phyloP scores from a whole-genome alignment of 176 grass and related monocot genomes.

The Typha latifolia region DNA sequence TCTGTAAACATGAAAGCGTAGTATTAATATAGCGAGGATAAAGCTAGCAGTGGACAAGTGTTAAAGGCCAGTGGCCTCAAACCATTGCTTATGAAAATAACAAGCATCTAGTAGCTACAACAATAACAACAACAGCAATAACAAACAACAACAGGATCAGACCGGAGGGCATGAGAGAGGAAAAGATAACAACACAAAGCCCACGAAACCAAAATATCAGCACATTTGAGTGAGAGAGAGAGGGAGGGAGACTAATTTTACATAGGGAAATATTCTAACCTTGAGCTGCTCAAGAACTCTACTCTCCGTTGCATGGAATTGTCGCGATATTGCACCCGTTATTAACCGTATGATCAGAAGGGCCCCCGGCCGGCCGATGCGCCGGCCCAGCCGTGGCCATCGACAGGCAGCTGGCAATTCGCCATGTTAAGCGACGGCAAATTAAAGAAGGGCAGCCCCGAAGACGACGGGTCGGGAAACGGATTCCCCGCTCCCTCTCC shows the following conservation, averaged over 20 bases:
- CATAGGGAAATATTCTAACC: conserved; percentile 55
- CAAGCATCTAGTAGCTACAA: conserved; percentile 25
- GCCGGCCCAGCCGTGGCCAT: conserved; percentile 51
- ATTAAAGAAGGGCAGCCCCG: conserved; percentile 75
- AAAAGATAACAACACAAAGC: conserved; percentile 8
- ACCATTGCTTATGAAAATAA: conserved; percentile 14
- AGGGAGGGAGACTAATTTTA: conserved; percentile 40
- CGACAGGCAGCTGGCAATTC: conserved; percentile 45
- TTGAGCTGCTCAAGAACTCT: conserved; percentile 34
- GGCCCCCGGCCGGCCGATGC: conserved; percentile 29
- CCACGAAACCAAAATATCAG: conserved; percentile 25
- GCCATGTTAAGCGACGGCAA: conserved; percentile 62
- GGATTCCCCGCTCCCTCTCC: conserved; percentile 16
- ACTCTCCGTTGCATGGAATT: conserved; percentile 12
- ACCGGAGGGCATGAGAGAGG: conserved; percentile 8
- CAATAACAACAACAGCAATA: conserved; percentile 32
- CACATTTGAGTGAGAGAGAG: conserved; percentile 28
- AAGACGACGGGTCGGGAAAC: conserved; percentile 60
- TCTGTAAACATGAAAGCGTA: too few species aligned
- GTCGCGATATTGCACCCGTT: conserved; percentile 18
- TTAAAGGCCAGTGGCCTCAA: conserved; percentile 19
- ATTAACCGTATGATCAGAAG: conserved; percentile 34
- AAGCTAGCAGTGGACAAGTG: neutral
- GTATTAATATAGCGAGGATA: conserved; percentile 23
- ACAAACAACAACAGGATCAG: conserved; percentile 18